phyloP scores from a whole-genome alignment of 257 asterid species.

The Rhazya stricta region DNA sequence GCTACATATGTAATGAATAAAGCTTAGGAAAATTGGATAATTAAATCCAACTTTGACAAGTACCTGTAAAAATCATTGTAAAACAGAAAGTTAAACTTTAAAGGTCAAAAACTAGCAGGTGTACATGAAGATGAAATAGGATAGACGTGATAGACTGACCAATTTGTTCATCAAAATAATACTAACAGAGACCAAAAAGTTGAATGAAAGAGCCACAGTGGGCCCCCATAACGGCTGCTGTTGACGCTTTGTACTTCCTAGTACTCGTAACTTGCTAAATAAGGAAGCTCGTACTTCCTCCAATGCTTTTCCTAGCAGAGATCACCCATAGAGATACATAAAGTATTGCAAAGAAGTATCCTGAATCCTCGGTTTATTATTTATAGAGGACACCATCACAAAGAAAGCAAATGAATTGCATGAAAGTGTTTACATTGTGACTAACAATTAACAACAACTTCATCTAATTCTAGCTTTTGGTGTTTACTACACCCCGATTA shows the following conservation, averaged over 20 bases:
- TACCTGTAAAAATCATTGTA: constrained; percentile 49
- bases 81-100: constrained; percentile 13
- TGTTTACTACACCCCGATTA: too few species aligned
- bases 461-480: not conserved
- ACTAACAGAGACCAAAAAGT: constrained; percentile 79
- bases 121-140: not conserved
- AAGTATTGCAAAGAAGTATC: not conserved
- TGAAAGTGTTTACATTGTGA: not conserved
- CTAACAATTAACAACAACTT: too few species aligned
- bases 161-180: constrained; percentile 92
- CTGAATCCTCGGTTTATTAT: not conserved
- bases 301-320: constrained; percentile 68
- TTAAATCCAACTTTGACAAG: constrained; percentile 85
- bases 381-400: not conserved
- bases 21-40: constrained; percentile 83
- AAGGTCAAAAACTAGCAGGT: not conserved
- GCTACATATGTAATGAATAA: constrained; percentile 85
- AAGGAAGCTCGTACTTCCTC: constrained; percentile 80
- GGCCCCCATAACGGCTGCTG: constrained; percentile 73
- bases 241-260: constrained; percentile 66
- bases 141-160: constrained; percentile 37
- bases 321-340: not conserved
- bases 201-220: constrained; percentile 77
- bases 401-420: not conserved
- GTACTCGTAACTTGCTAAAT: constrained; percentile 54